Conservation (phyloP, 371 early-diverging fungal species). For the Mucor racemosus region DNA sequence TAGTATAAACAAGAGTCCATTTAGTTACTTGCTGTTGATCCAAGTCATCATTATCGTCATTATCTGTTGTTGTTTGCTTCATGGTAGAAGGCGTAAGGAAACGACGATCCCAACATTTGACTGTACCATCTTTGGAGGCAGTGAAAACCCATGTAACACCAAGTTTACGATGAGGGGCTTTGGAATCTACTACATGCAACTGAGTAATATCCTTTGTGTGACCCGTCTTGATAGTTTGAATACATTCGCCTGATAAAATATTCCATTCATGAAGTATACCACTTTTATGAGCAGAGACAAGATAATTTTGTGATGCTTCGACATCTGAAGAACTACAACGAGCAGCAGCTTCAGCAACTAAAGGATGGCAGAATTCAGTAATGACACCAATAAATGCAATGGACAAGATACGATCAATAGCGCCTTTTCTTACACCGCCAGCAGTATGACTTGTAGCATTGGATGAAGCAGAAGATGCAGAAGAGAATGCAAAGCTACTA, state of each 20-base stretch:
- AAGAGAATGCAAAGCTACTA: background rate
- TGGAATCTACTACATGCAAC: conserved; percentile 29
- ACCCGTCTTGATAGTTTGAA: conserved; percentile 29
- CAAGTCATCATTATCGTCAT: background rate
- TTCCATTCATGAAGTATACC: conserved; percentile 39
- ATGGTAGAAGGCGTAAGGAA: background rate
- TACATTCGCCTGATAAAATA: conserved; percentile 34
- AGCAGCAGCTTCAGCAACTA: conserved; percentile 24
- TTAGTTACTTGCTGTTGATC: conserved; percentile 16
- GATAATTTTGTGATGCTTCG: conserved; percentile 22
- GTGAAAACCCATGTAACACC: conserved; percentile 38
- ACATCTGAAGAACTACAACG: background rate
- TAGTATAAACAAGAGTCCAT: conserved; percentile 33
- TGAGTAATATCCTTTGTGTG: conserved; percentile 29
- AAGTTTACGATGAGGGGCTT: conserved; percentile 24
- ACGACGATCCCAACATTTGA: conserved; percentile 48
- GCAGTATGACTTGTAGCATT: background rate
- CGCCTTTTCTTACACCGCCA: background rate
- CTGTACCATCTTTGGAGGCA: conserved; percentile 35
- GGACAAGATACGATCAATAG: conserved; percentile 23
- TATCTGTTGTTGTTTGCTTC: background rate
- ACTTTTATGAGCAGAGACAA: conserved; percentile 35
- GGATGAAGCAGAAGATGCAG: background rate
- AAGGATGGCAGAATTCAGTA: conserved; percentile 25
- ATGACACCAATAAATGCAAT: conserved; percentile 24